phyloP scores from a whole-genome alignment of 2,329 filamentous ascomycete genomes.

The Arthrobotrys sinensis region DNA sequence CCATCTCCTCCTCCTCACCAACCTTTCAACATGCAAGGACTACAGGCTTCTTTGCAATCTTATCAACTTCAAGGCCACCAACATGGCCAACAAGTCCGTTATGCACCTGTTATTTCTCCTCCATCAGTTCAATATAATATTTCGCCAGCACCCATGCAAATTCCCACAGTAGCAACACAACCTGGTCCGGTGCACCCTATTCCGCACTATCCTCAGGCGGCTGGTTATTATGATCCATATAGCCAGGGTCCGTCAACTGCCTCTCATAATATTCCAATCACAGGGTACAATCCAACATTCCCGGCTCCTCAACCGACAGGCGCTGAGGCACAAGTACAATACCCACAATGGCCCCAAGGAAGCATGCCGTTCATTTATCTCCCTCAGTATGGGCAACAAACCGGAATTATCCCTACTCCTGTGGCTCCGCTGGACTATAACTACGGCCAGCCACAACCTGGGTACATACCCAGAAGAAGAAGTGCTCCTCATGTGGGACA shows the following conservation, averaged over 20 bases:
- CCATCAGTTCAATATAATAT: slow-evolving; percentile 51
- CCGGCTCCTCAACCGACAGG: slow-evolving; percentile 30
- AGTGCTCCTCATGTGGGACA: slow-evolving; percentile 54
- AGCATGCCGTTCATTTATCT: slow-evolving; percentile 58
- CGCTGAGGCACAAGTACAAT: slow-evolving; percentile 36
- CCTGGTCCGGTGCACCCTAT: slow-evolving; percentile 41
- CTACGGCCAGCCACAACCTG: slow-evolving; percentile 32
- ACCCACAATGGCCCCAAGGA: slow-evolving; percentile 57
- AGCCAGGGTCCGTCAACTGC: slow-evolving; percentile 49
- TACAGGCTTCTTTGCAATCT: slow-evolving; percentile 51
- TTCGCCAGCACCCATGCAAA: slow-evolving; percentile 53
- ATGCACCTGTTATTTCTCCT: slow-evolving; percentile 48
- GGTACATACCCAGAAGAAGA: slow-evolving; percentile 54
- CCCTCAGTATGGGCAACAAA: slow-evolving; percentile 55
- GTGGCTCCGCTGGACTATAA: slow-evolving; percentile 39
- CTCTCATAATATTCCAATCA: slow-evolving; percentile 43
- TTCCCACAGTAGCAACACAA: slow-evolving; percentile 57
- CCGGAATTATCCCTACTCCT: slow-evolving; percentile 45
- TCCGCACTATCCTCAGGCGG: slow-evolving; percentile 44
- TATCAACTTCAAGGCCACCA: slow-evolving; percentile 56
- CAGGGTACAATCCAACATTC: slow-evolving; percentile 47
- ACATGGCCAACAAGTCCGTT: slow-evolving; percentile 53
- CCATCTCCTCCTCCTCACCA: slow-evolving; percentile 51
- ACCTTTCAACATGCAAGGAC: slow-evolving; percentile 53
- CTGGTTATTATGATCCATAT: slow-evolving; percentile 56